Evolutionary conservation across 2,329 filamentous ascomycete species (phyloP).

Genomic region (Fonsecaea multimorphosa): DNA sequence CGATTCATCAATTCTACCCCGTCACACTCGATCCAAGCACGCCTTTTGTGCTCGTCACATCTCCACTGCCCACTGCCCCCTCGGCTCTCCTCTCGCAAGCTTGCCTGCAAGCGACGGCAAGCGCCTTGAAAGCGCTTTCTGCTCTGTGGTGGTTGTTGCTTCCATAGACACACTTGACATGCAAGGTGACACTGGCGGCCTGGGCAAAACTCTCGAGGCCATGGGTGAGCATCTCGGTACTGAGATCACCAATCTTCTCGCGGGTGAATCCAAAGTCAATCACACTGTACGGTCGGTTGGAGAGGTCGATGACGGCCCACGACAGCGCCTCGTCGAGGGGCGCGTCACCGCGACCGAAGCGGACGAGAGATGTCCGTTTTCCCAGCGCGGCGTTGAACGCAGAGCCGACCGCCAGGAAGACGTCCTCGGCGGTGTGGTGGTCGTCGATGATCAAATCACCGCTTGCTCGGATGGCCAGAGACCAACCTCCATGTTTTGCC

Average conservation of each 20-base stretch:
- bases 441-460: conserved; percentile 97
- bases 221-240: conserved; percentile 96
- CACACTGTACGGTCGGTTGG: conserved; percentile 85
- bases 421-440: conserved; percentile 97
- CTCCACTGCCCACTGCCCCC: conserved; percentile 80
- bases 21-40: conserved; percentile 62
- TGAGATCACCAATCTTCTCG: conserved; percentile 92
- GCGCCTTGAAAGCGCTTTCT: conserved; percentile 95
- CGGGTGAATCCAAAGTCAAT: conserved; percentile 82
- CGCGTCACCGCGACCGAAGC: conserved; percentile 90
- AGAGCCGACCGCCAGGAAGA: conserved; percentile 85
- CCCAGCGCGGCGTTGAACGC: conserved; percentile 84
- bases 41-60: conserved; percentile 95
- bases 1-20: conserved; percentile 18
- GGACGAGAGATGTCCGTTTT: conserved; percentile 77
- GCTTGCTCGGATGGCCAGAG: conserved; percentile 77
- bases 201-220: conserved; percentile 93
- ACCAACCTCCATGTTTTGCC: conserved; percentile 96
- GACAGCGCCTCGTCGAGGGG: conserved; percentile 95
- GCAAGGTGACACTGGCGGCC: conserved; percentile 86
- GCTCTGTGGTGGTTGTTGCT: conserved; percentile 95
- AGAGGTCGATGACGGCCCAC: conserved; percentile 91
- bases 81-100: conserved; percentile 75
- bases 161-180: conserved; percentile 89
- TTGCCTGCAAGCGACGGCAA: conserved; percentile 81